Evolutionary conservation across 306 rosid species (phyloP).

Genomic region (Senna tora): DNA sequence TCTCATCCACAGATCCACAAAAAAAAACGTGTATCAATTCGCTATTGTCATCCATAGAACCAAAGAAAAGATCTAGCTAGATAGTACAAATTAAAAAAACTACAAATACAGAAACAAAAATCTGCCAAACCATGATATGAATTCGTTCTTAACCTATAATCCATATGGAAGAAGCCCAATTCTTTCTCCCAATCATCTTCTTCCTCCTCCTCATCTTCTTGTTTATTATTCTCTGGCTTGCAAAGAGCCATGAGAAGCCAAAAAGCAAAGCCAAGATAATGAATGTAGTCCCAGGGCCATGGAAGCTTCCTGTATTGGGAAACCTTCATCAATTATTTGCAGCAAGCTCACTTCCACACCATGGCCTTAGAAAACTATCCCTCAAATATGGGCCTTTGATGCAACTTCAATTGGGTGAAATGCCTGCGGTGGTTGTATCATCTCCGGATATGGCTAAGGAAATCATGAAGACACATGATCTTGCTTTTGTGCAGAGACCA

Average conservation of each 20-base stretch:
- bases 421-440: conserved; percentile 36
- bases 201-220: neutral
- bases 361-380: conserved; percentile 23
- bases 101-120: no score
- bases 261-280: neutral
- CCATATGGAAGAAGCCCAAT: no score
- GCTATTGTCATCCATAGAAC: no score
- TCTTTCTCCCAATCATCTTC: neutral
- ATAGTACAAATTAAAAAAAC: no score
- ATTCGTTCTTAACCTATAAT: no score
- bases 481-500: conserved; percentile 1
- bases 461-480: conserved; percentile 5
- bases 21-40: no score
- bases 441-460: conserved; percentile 32
- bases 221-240: neutral
- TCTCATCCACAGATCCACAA: no score
- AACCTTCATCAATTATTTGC: neutral
- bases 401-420: conserved; percentile 43
- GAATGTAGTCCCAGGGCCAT: conserved; percentile 6
- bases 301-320: conserved; percentile 11
- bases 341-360: conserved; percentile 20
- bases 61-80: no score
- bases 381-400: conserved; percentile 42
- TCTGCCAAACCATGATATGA: no score
- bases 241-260: neutral